phyloP scores from a whole-genome alignment of 2,329 filamentous ascomycete species.

The Metarhizium robertsii region DNA sequence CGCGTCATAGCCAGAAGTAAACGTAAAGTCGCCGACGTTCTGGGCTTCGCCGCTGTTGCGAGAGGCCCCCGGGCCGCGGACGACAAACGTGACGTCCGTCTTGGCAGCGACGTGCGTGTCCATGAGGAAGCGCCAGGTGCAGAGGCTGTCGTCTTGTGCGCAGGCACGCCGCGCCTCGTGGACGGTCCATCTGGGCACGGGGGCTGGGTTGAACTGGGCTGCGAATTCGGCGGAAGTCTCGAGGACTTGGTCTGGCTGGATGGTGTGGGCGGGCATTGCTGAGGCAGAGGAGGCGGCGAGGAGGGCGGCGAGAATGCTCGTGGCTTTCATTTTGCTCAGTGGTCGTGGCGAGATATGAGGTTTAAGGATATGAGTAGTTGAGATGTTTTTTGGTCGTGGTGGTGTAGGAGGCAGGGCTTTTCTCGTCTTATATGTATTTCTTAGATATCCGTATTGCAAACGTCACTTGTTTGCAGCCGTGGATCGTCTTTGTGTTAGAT shows the following conservation, averaged over 20 bases:
- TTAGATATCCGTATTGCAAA: too few species aligned
- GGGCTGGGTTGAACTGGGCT: slow-evolving; percentile 10
- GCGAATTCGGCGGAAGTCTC: neutral
- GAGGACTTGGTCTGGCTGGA: slow-evolving; percentile 27
- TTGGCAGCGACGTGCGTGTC: slow-evolving; percentile 23
- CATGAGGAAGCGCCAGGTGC: slow-evolving; percentile 36
- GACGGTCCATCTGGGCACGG: slow-evolving; percentile 32
- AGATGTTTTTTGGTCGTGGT: neutral
- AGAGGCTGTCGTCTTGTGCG: slow-evolving; percentile 26
- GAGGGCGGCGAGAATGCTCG: slow-evolving; percentile 25
- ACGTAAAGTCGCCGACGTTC: slow-evolving; percentile 38
- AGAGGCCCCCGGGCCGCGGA: slow-evolving; percentile 24
- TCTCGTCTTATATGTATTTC: too few species aligned
- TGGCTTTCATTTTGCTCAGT: slow-evolving; percentile 28
- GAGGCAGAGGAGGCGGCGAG: slow-evolving; percentile 24
- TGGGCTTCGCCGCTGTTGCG: slow-evolving; percentile 28
- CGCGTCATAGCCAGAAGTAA: slow-evolving; percentile 27
- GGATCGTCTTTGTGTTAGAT: neutral
- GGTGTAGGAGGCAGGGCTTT: neutral
- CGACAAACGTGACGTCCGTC: slow-evolving; percentile 29
- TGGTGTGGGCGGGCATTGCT: slow-evolving; percentile 23
- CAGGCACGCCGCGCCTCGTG: slow-evolving; percentile 29
- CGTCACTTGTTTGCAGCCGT: neutral
- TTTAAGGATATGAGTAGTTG: neutral
- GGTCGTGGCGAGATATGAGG: neutral